A percentile compares a stretch with the other conserved stretches of the same genome.
Evolutionary conservation across 1,284 basidiomycete species (phyloP).

Genomic region (Fomitiporia mediterranea): DNA sequence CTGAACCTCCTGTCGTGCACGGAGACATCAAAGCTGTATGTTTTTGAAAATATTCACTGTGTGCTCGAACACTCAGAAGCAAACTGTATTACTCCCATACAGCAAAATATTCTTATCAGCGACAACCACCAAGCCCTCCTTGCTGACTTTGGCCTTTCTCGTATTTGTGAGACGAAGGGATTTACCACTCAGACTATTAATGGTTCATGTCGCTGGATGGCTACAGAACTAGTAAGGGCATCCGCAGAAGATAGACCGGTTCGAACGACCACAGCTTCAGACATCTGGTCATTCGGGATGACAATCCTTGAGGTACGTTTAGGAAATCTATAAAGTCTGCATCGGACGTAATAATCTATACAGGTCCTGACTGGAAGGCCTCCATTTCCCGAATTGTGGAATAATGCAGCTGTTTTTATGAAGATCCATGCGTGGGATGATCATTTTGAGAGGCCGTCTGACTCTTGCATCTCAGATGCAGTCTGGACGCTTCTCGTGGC

Average conservation of each 20-base stretch:
- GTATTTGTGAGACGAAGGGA: conserved; percentile 3
- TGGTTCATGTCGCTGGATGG: not conserved
- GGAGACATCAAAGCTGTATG: conserved; percentile 10
- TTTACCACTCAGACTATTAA: not conserved
- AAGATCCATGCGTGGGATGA: not conserved
- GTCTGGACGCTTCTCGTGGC: not conserved
- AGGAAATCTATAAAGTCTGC: not conserved
- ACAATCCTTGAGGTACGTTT: conserved; percentile 5
- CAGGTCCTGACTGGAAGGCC: too few species aligned
- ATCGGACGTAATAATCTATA: too few species aligned
- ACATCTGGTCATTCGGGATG: conserved; percentile 2
- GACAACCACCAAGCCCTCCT: not conserved
- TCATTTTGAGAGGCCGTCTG: not conserved
- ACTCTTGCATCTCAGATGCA: not conserved
- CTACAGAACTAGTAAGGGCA: not conserved
- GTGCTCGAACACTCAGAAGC: not conserved
- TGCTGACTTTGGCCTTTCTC: conserved; percentile 3
- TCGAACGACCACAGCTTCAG: not conserved
- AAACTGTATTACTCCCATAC: not conserved
- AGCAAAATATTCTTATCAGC: conserved; percentile 6
- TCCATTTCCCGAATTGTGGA: too few species aligned
- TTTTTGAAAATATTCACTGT: not conserved
- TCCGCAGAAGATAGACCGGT: not conserved
- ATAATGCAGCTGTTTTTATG: too few species aligned
- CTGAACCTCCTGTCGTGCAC: not conserved